Conservation (phyloP, 2,329 filamentous ascomycete species). For the Lachnellula arida region DNA sequence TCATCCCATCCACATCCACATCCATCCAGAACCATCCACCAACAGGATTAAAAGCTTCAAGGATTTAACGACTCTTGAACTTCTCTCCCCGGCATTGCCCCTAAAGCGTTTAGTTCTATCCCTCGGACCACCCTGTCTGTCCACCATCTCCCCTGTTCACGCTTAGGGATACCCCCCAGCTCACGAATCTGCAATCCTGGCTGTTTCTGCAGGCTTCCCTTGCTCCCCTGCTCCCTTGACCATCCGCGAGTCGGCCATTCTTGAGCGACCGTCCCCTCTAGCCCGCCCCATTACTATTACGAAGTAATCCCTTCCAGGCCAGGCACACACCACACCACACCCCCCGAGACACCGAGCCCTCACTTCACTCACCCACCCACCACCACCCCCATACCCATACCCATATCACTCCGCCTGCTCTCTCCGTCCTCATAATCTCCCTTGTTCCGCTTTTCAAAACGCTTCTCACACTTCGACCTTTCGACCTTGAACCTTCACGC, state of each 20-base stretch:
- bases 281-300: too few species aligned
- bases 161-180: not conserved
- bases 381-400: conserved; percentile 2
- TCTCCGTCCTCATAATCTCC: conserved; percentile 27
- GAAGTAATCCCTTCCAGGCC: too few species aligned
- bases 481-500: conserved; percentile 19
- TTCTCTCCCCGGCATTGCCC: not conserved
- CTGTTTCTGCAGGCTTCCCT: not conserved
- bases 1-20: not conserved
- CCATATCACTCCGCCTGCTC: not conserved
- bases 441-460: conserved; percentile 28
- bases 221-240: not conserved
- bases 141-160: not conserved
- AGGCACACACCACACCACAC: too few species aligned
- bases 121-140: not conserved
- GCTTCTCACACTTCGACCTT: conserved; percentile 25
- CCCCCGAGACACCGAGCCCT: not conserved
- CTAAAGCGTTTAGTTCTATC: conserved; percentile 8
- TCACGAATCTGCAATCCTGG: conserved; percentile 1
- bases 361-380: not conserved
- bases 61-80: too few species aligned
- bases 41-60: too few species aligned
- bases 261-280: not conserved
- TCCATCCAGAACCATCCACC: too few species aligned
- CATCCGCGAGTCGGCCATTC: not conserved